Evolutionary conservation across 305 asterid genomes (phyloP).

Genomic region (Plantago coronopus): DNA sequence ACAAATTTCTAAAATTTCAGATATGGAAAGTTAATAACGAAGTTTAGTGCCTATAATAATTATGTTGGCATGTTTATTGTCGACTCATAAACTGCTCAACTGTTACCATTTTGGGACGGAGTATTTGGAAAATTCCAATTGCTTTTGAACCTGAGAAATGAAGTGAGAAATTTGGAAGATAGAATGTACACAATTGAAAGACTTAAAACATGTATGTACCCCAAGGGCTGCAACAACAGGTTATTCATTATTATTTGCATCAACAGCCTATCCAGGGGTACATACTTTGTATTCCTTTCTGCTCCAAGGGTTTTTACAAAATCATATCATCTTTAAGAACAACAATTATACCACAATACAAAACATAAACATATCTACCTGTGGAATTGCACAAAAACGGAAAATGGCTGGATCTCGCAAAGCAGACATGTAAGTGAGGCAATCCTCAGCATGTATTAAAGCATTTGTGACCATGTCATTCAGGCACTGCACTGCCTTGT

Average conservation of each 20-base stretch:
- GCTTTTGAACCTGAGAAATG: not conserved
- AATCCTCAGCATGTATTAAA: constrained; percentile 71
- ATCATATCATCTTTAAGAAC: not conserved
- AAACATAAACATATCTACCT: constrained; percentile 43
- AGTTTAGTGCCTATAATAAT: too few relatives aligned
- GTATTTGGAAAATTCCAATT: not conserved
- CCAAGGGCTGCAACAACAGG: not conserved
- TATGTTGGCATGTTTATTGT: too few relatives aligned
- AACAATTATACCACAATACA: constrained; percentile 14
- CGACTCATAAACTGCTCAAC: too few relatives aligned
- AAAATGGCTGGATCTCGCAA: constrained; percentile 80
- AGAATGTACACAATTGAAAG: not conserved
- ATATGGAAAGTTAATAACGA: too few relatives aligned
- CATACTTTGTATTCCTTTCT: too few relatives aligned
- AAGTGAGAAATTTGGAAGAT: not conserved
- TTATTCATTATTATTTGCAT: too few relatives aligned
- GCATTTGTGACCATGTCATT: constrained; percentile 98
- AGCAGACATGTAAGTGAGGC: constrained; percentile 65
- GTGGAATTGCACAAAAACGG: constrained; percentile 95
- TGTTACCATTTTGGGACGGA: too few relatives aligned
- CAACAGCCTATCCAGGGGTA: too few relatives aligned
- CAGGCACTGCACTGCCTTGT: constrained; percentile 89
- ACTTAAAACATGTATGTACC: not conserved
- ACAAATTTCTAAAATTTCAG: too few relatives aligned
- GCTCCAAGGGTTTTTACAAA: too few relatives aligned